phyloP scores from a whole-genome alignment of 2,329 filamentous ascomycete genomes.

The Tolypocladium album region DNA sequence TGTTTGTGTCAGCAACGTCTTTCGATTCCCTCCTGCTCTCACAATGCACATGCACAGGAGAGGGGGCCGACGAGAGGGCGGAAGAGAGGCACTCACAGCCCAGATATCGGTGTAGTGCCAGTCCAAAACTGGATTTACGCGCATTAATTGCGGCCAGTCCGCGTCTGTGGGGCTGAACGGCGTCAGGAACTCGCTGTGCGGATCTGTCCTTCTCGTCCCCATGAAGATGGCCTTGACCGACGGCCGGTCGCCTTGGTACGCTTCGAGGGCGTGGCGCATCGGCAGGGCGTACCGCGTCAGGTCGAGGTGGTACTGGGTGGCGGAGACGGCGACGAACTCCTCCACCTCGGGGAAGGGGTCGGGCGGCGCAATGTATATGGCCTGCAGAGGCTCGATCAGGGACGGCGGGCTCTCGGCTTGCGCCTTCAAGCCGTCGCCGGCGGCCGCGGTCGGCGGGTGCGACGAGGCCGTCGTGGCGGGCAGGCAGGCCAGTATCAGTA shows the following conservation, averaged over 20 bases:
- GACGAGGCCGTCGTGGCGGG: constrained; percentile 20
- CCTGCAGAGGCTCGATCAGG: constrained; percentile 47
- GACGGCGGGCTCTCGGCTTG: constrained; percentile 5
- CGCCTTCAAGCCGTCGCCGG: not conserved
- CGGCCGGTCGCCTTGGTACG: constrained; percentile 58
- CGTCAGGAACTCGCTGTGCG: constrained; percentile 68
- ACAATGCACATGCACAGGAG: not conserved
- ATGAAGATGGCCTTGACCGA: constrained; percentile 48
- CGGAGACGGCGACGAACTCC: constrained; percentile 63
- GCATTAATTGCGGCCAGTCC: constrained; percentile 87
- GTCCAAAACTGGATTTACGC: constrained; percentile 90
- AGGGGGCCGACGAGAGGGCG: not conserved
- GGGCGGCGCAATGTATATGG: constrained; percentile 79
- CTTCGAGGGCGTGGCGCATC: constrained; percentile 72
- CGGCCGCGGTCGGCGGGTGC: constrained; percentile 8
- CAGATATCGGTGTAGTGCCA: constrained; percentile 97
- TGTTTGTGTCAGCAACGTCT: constrained; percentile 21
- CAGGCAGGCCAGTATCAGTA: constrained; percentile 67
- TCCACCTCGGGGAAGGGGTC: constrained; percentile 83
- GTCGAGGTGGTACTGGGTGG: constrained; percentile 60
- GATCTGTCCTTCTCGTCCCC: constrained; percentile 79
- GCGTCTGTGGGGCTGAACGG: constrained; percentile 82
- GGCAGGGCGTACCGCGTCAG: constrained; percentile 64
- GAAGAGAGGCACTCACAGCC: constrained; percentile 50
- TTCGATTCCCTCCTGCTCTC: not conserved